Percentiles rank a stretch among this genome's conserved stretches.
These are phyloP conservation scores for Leccinum obscurum DNA, from an alignment of 768 basidiomycete species.

Conservation along the genomic window DNA sequence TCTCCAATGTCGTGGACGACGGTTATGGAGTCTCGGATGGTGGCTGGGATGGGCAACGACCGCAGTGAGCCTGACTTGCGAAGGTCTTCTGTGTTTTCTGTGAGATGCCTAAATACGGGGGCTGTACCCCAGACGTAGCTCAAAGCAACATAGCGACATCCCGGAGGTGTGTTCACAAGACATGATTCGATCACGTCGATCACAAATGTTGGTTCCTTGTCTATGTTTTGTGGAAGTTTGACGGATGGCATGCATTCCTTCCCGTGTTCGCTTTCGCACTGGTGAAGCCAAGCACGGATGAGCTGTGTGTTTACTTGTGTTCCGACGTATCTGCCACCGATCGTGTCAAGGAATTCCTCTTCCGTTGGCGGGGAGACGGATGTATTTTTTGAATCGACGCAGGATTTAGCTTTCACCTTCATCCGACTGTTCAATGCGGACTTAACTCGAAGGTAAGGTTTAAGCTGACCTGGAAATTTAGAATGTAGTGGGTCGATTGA, in stretches of 20 bases:
- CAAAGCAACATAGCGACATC: slow-evolving; percentile 26
- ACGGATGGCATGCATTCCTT: slow-evolving; percentile 4
- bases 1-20: slow-evolving; percentile 22
- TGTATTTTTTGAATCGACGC: background rate
- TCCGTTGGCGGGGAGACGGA: background rate
- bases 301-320: slow-evolving; percentile 9
- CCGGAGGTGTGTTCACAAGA: slow-evolving; percentile 13
- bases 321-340: slow-evolving; percentile 17
- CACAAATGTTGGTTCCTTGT: slow-evolving; percentile 14
- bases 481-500: background rate
- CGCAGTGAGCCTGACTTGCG: slow-evolving; percentile 4
- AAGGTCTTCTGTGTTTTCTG: slow-evolving; percentile 6
- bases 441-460: background rate
- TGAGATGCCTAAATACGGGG: slow-evolving; percentile 13
- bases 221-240: background rate
- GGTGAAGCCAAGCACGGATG: slow-evolving; percentile 16
- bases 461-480: slow-evolving; percentile 12
- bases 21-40: slow-evolving; percentile 25
- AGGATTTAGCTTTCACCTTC: slow-evolving; percentile 9
- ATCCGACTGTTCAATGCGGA: background rate
- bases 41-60: slow-evolving; percentile 16
- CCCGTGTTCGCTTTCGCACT: slow-evolving; percentile 16
- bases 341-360: background rate
- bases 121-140: slow-evolving; percentile 26
- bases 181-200: slow-evolving; percentile 18